Evolutionary conservation across 2,329 filamentous ascomycete species (phyloP).

Genomic region (Tolypocladium ophioglossoides): DNA sequence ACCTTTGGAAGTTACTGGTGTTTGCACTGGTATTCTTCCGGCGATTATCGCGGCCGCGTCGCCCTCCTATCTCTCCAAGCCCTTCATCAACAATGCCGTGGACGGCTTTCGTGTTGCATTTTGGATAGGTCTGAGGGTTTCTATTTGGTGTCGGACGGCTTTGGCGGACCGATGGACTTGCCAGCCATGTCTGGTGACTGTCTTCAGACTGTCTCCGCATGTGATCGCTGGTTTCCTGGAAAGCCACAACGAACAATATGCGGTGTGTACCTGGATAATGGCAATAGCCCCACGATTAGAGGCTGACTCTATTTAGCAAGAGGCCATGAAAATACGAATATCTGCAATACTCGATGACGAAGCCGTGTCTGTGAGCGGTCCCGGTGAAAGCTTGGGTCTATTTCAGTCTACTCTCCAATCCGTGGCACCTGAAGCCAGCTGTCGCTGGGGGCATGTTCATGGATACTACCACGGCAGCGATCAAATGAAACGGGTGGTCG

Average conservation of each 20-base stretch:
- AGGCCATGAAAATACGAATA: background rate
- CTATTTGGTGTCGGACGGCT: background rate
- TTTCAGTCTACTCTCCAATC: background rate
- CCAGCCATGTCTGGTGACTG: background rate
- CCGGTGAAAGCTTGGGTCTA: background rate
- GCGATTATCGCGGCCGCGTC: conserved; percentile 3
- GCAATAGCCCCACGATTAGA: background rate
- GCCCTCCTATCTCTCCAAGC: conserved; percentile 1
- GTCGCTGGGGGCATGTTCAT: conserved; percentile 5
- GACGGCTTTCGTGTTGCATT: conserved; percentile 4
- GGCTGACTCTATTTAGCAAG: background rate
- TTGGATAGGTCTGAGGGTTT: conserved; percentile 3
- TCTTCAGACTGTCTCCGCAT: background rate
- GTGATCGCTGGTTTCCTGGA: background rate
- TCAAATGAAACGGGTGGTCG: background rate
- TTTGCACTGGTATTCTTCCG: conserved; percentile 4
- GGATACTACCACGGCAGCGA: conserved; percentile 3
- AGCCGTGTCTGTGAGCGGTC: conserved; percentile 1
- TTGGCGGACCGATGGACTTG: background rate
- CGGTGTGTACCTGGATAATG: no score
- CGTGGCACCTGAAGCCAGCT: background rate
- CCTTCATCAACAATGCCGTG: conserved; percentile 1
- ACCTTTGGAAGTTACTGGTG: background rate
- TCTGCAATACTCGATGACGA: conserved; percentile 1
- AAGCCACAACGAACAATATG: background rate